These are phyloP conservation scores for Noccaea caerulescens DNA, from an alignment of 345 rosid species.

Conservation along the genomic window DNA sequence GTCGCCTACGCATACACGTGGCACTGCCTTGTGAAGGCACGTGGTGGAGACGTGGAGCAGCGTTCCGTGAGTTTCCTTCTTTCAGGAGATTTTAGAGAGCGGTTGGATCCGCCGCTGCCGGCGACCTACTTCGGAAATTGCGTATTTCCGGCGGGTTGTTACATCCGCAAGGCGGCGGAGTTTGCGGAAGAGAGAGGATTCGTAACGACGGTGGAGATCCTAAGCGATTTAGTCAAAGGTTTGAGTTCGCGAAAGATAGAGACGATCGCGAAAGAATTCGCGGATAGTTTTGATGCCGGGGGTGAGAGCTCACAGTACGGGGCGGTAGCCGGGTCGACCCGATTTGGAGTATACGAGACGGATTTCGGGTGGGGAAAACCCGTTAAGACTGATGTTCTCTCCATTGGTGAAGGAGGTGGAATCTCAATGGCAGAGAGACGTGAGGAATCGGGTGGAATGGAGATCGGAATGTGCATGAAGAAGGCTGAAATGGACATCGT, in stretches of 20 bases:
- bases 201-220: constrained; percentile 16
- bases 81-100: constrained; percentile 19
- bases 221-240: constrained; percentile 22
- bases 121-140: constrained; percentile 43
- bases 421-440: constrained; percentile 41
- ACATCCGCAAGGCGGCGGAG: not conserved
- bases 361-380: constrained; percentile 47
- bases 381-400: constrained; percentile 19
- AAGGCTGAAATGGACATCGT: constrained; percentile 25
- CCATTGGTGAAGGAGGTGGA: not conserved
- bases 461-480: constrained; percentile 37
- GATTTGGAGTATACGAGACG: constrained; percentile 32
- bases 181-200: constrained; percentile 35
- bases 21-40: constrained; percentile 40
- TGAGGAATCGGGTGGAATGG: constrained; percentile 37
- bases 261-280: not conserved
- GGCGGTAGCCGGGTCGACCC: constrained; percentile 36
- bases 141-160: constrained; percentile 15
- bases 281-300: rapidly evolving
- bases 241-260: constrained; percentile 24
- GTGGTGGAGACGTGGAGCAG: constrained; percentile 16
- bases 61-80: constrained; percentile 1
- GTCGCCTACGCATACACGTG: constrained; percentile 40
- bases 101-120: constrained; percentile 10
- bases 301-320: not conserved